Base-by-base conservation (phyloP, 805 yeast genomes). In the Saturnispora saitoi region DNA sequence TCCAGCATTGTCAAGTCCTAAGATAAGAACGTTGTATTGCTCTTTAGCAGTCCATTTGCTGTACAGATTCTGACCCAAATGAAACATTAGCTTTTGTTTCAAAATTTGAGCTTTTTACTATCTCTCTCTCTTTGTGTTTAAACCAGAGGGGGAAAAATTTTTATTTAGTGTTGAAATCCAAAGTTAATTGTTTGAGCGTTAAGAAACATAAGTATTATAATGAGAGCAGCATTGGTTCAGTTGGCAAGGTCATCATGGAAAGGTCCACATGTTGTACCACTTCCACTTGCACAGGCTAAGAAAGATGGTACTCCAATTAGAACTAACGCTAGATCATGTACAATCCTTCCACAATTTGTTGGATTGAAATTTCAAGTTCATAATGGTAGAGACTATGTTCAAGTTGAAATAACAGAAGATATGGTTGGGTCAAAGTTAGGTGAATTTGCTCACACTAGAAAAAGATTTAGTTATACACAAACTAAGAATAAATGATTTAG, bases 381-480 rank as follows among this genome's bases (percentile, higher is more conserved):
- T 69, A 93, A 93, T 67, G 99, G 99, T 28, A 86, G 84, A 62
- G 95, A 88, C 57, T 93, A 90, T 62, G 95, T 89, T 36, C 87
- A 88, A 45, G 75, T 93, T 47, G 87, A 83, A 55, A 77, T 93
- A 28, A 78, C 84, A 8, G 97, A 93, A 63, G 93, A 93, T 58
- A 93, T 93, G 99, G 96, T 93, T 51, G 99, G 99, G 17, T 78
- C 82, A 56, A 93, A 91, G 64, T 70, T 93, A 48, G 99, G 99
- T 2, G 97, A 91, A 66, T 93, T 87, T 71, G 95, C 95, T 2
- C 87, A 90, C 48, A 93, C 99, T 1, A 78, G 98, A 68, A 86
- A 87, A 77, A 80, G 83, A 63, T 87, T 86, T 68, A 80, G 77
- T 54, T 89, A 86, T 70, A 85, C 89, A 46, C 85, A 77, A 66